Evolutionary conservation across 805 yeast species (phyloP), one percentile per base, ranked within the genome.

Genomic region (Lipomyces anomalus): DNA sequence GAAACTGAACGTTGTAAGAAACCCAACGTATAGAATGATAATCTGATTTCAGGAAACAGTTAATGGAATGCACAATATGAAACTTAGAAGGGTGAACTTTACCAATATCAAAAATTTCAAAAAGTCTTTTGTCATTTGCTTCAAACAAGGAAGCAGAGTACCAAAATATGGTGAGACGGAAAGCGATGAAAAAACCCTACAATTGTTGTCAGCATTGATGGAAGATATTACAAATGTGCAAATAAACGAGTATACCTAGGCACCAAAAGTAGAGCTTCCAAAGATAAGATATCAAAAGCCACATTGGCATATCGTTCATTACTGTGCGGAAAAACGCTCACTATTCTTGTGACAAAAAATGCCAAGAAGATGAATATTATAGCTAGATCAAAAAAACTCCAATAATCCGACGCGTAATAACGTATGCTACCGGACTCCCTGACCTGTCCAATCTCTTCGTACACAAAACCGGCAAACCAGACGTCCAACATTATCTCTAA

Each of bases 391-490:
- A 62, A 50, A n/a, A 50, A 30, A 23, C 56, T 53, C 65, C 65
- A 61, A 41, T 50, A 61, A 38, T 61, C 65, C 5, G 56, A 42
- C 3, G 52, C 52, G 34, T 61, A 61, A 13, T 52, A 55, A 29
- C 51, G 50, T 4, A 62, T 38, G 17, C 57, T 48, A 6, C 61
- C 61, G 2, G 66, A 57, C 32, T 61, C 65, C 3, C 57, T 53
- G 17, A 57, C 50, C 50, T 62, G 71, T 86, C 85, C 82, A 48
- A 88, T 62, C 57, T 88, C 96, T 0, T 95, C 95, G 66, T 86
- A 84, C 4, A 87, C 84, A 35, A 89, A 79, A 0, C 96, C 96
- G 2, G 84, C 81, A 0, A 95, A 89, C 95, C 95, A 88, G 6
- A 84, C 67, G 64, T 88, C 95, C 4, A 88, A 76, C 0, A 56